Percentiles rank a stretch among this genome's conserved stretches.
phyloP scores from a whole-genome alignment of 148 eudicot genomes.

The Bassia scoparia region DNA sequence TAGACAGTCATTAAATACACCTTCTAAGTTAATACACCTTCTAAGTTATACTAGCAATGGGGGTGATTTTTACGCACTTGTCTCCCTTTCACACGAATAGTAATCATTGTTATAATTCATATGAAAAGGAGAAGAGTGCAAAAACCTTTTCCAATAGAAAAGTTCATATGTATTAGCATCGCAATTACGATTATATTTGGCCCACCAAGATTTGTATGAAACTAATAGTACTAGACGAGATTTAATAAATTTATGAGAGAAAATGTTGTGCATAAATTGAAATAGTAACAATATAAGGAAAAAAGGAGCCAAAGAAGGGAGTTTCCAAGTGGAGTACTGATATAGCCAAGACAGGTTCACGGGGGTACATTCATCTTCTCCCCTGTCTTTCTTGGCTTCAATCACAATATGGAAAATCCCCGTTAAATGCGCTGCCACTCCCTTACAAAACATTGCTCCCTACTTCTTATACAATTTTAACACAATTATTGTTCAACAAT shows the following conservation, averaged over 20 bases:
- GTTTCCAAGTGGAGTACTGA: not conserved
- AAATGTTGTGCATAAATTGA: not conserved
- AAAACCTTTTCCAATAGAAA: too few relatives aligned
- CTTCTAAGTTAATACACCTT: too few relatives aligned
- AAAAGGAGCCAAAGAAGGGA: not conserved
- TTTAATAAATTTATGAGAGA: not conserved
- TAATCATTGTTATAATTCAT: too few relatives aligned
- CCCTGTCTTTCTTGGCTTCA: not conserved
- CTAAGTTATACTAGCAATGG: too few relatives aligned
- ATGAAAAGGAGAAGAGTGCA: too few relatives aligned
- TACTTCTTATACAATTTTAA: not conserved
- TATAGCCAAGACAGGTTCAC: constrained; percentile 11
- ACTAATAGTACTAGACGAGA: not conserved
- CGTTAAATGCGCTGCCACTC: constrained; percentile 3
- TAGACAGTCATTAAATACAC: too few relatives aligned
- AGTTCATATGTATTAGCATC: too few relatives aligned
- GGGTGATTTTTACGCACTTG: too few relatives aligned
- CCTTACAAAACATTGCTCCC: not conserved
- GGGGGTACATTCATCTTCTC: not conserved
- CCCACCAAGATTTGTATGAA: too few relatives aligned
- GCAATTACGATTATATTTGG: too few relatives aligned
- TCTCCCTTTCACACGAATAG: too few relatives aligned
- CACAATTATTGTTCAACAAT: too few relatives aligned
- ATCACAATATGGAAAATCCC: constrained; percentile 9
- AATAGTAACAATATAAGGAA: not conserved